phyloP scores from a whole-genome alignment of 2,329 filamentous ascomycete species.

The Fusarium sambucinum region DNA sequence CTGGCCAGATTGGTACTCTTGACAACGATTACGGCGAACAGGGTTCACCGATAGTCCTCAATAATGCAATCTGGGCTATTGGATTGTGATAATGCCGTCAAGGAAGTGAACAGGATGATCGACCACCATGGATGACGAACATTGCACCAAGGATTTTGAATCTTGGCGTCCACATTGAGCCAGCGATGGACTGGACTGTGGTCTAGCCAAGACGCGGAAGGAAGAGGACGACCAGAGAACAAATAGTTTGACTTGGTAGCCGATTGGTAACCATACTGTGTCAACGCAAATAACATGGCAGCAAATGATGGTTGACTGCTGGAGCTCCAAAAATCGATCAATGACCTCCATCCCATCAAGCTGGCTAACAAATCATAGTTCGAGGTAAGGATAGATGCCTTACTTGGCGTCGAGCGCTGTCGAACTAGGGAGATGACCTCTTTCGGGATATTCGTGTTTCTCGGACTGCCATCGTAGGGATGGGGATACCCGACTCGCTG shows the following conservation, averaged over 20 bases:
- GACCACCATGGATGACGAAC: conserved; percentile 14
- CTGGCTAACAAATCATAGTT: background rate
- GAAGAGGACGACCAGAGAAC: conserved; percentile 7
- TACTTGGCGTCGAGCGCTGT: background rate
- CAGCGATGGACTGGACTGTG: conserved; percentile 16
- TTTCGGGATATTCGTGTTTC: conserved; percentile 6
- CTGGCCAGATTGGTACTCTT: background rate
- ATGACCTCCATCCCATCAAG: background rate
- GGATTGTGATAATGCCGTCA: background rate
- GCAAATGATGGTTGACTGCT: conserved; percentile 4
- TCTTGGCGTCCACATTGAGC: conserved; percentile 25
- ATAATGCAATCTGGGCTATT: background rate
- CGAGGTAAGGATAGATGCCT: background rate
- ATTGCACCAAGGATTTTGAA: conserved; percentile 25
- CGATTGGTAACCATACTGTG: conserved; percentile 6
- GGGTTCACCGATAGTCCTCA: background rate
- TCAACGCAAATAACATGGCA: conserved; percentile 4
- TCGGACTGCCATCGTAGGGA: background rate
- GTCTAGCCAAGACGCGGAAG: conserved; percentile 27
- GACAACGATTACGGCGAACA: background rate
- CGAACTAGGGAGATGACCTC: background rate
- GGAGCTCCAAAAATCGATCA: background rate
- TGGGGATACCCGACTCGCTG: background rate
- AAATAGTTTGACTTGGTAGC: conserved; percentile 9
- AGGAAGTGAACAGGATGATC: conserved; percentile 1